Base-by-base conservation (phyloP, 352 stramenopile genomes). In the Globisporangium perplexum region DNA sequence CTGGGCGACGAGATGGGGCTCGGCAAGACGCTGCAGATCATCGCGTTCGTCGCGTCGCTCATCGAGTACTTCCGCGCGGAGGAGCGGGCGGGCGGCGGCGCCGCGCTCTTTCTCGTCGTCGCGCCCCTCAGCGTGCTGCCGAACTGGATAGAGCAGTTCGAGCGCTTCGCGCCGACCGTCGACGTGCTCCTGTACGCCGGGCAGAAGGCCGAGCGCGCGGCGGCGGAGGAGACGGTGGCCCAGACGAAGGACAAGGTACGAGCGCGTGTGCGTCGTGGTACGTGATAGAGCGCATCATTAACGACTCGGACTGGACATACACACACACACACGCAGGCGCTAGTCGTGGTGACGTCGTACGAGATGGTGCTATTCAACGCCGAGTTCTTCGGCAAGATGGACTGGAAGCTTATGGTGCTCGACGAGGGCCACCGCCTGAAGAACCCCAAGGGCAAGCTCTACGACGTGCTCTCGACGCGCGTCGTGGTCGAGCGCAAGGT, bases 371-470 rank as follows among this genome's bases (percentile, higher is more conserved):
- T 88, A 15, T 69, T 69, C 20, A 82, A 88, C 55, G 59, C 70
- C 22, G 59, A 67, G 1, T 92, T 80, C 62, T 88, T 81, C 60
- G 42, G 55, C 45, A 71, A 65, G 7, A 56, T 66, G 18, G 57
- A 60, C 57, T 86, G 83, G 80, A 65, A 69, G 6, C 48, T 88
- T 8, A 55, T 88, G n/a, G 55, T 97, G 15, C 70, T 97, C 23
- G 87, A 97, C 55, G 88, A 97, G 66, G 85, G 80, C 23, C 88
- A 97, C 59, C 67, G 78, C 18, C 84, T 97, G n/a, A 96, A 96
- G 69, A 97, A 95, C 58, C 63, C 66, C 1, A 75, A 80, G 36
- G 68, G 82, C 1, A 68, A 77, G 50, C 60, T 88, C 35, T 71
- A 86, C 54, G 55, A 68, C n/a, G 52, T 69, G 33, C 59, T 93